A percentile compares a stretch with the other conserved stretches of the same genome.
Conservation (phyloP, 768 basidiomycete species). For the Kwoniella sp. region DNA sequence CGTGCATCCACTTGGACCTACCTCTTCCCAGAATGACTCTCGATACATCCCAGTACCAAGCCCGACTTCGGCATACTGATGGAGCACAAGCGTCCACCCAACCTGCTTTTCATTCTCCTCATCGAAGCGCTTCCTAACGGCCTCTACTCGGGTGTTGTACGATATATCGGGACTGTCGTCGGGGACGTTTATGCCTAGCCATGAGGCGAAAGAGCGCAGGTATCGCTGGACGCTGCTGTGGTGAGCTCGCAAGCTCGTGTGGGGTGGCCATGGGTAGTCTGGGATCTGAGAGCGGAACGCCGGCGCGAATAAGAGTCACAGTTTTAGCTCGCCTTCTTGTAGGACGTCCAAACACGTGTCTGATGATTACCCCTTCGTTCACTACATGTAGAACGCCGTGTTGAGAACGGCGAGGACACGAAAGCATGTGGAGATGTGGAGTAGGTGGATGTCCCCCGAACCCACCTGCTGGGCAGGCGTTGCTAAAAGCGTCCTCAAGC, state of each 20-base stretch:
- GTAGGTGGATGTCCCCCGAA: too few species aligned
- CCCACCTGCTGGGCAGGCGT: slow-evolving; percentile 23
- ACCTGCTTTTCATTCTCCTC: neutral
- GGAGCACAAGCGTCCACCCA: slow-evolving; percentile 7
- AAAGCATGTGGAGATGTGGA: too few species aligned
- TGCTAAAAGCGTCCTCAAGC: slow-evolving; percentile 21
- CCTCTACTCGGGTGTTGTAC: slow-evolving; percentile 62
- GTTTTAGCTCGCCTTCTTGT: too few species aligned
- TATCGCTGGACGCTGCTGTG: slow-evolving; percentile 19
- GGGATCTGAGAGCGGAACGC: slow-evolving; percentile 17
- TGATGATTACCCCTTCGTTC: too few species aligned
- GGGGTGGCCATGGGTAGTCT: slow-evolving; percentile 25
- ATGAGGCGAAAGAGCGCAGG: slow-evolving; percentile 26
- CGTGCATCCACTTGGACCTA: slow-evolving; percentile 10
- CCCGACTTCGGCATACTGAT: neutral
- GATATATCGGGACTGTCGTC: slow-evolving; percentile 45
- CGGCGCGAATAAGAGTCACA: neutral
- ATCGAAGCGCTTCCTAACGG: slow-evolving; percentile 55
- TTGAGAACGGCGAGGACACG: too few species aligned
- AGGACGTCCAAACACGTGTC: too few species aligned
- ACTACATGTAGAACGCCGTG: too few species aligned
- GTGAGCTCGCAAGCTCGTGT: slow-evolving; percentile 14
- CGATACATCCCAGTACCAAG: neutral
- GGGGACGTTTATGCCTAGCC: slow-evolving; percentile 58
- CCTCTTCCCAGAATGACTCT: slow-evolving; percentile 20